phyloP scores from a whole-genome alignment of 2,329 filamentous ascomycete species.

The Pseudogymnoascus sp. region DNA sequence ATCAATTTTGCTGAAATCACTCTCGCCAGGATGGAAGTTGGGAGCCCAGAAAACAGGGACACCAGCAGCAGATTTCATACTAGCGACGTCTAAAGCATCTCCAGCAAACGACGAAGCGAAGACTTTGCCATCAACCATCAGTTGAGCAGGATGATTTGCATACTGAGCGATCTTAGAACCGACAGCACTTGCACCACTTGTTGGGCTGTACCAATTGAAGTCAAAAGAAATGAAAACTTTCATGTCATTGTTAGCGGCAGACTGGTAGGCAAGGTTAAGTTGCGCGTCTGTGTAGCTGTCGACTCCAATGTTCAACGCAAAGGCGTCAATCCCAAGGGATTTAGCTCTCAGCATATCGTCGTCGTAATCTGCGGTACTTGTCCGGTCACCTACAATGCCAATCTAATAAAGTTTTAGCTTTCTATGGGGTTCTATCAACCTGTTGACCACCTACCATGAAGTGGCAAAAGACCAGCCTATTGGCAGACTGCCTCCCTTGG shows the following conservation, averaged over 20 bases:
- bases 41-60: slow-evolving; percentile 21
- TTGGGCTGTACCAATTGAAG: slow-evolving; percentile 17
- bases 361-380: slow-evolving; percentile 17
- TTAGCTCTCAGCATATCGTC: slow-evolving; percentile 21
- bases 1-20: slow-evolving; percentile 17
- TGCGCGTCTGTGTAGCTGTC: slow-evolving; percentile 26
- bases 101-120: slow-evolving; percentile 45
- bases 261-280: slow-evolving; percentile 26
- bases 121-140: slow-evolving; percentile 27
- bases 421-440: background rate
- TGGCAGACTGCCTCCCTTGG: slow-evolving; percentile 7
- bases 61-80: slow-evolving; percentile 30
- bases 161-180: slow-evolving; percentile 25
- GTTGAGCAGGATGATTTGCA: slow-evolving; percentile 28
- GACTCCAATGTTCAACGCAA: slow-evolving; percentile 29
- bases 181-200: slow-evolving; percentile 18
- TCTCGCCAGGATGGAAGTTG: slow-evolving; percentile 20
- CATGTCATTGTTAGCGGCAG: slow-evolving; percentile 23
- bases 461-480: slow-evolving; percentile 18
- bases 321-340: slow-evolving; percentile 30
- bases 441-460: slow-evolving; percentile 16
- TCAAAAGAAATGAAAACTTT: slow-evolving; percentile 31
- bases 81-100: slow-evolving; percentile 36
- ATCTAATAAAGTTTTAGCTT: slow-evolving; percentile 14
- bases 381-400: slow-evolving; percentile 19